A percentile compares a stretch with the other conserved stretches of the same genome.
Conservation (phyloP, 108 stramenopile species). For the Nitzschia palea region DNA sequence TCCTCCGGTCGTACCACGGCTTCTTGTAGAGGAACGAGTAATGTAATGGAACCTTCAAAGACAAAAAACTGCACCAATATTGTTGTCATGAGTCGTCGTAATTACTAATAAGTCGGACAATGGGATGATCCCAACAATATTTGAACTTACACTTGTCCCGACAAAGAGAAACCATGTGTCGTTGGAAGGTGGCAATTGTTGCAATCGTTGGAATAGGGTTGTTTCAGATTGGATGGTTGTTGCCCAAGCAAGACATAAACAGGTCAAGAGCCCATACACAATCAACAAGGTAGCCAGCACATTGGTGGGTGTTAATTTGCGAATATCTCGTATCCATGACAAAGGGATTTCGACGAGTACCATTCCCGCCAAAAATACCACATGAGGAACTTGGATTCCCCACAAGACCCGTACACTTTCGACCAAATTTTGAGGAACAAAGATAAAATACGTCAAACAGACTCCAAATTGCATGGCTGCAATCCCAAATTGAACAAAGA, state of each 20-base stretch:
- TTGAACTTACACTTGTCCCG: slow-evolving; percentile 46
- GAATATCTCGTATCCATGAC: slow-evolving; percentile 52
- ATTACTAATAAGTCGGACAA: not conserved
- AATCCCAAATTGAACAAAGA: slow-evolving; percentile 43
- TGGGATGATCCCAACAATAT: not conserved
- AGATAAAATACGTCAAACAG: slow-evolving; percentile 58
- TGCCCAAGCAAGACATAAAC: slow-evolving; percentile 32
- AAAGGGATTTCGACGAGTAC: slow-evolving; percentile 42
- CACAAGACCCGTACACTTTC: slow-evolving; percentile 22
- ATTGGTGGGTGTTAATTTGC: slow-evolving; percentile 45
- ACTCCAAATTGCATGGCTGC: slow-evolving; percentile 59
- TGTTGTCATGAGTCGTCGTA: not conserved
- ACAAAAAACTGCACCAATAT: slow-evolving; percentile 44
- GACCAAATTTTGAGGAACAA: slow-evolving; percentile 52
- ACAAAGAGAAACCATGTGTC: slow-evolving; percentile 53
- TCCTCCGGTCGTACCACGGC: slow-evolving; percentile 40
- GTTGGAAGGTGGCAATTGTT: slow-evolving; percentile 17
- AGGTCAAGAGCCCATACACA: slow-evolving; percentile 37
- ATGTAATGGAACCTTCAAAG: slow-evolving; percentile 58
- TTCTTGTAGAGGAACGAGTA: slow-evolving; percentile 57
- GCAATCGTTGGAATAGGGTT: slow-evolving; percentile 4
- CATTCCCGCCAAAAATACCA: slow-evolving; percentile 35
- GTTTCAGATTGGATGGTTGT: not conserved
- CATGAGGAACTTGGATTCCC: slow-evolving; percentile 14
- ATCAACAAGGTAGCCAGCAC: slow-evolving; percentile 53